Conservation (phyloP, 1,139 yeast species). For the Sugiyamaella paludigena region DNA sequence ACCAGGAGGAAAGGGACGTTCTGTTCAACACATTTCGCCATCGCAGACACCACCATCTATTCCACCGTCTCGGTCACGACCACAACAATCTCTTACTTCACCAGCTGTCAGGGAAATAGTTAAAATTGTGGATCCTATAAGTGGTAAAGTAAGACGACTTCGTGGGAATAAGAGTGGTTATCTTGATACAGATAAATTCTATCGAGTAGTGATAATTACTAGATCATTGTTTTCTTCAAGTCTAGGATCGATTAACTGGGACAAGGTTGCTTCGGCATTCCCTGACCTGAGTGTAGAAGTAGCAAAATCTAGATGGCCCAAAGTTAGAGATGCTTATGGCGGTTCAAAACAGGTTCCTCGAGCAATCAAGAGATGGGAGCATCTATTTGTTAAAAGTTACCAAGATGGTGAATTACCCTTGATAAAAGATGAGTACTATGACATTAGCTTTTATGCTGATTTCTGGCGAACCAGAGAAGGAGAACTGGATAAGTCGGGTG, state of each 20-base stretch:
- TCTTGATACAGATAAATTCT: constrained; percentile 48
- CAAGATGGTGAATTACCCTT: constrained; percentile 48
- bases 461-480: constrained; percentile 58
- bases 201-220: constrained; percentile 61
- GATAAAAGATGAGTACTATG: constrained; percentile 44
- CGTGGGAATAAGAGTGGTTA: constrained; percentile 17
- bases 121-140: constrained; percentile 12
- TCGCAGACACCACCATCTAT: no score
- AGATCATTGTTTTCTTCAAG: constrained; percentile 49
- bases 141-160: constrained; percentile 11
- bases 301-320: constrained; percentile 60
- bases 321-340: constrained; percentile 56
- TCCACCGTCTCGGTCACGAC: no score
- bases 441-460: constrained; percentile 49
- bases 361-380: constrained; percentile 60
- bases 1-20: no score
- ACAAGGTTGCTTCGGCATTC: constrained; percentile 49
- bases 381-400: constrained; percentile 51
- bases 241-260: constrained; percentile 54
- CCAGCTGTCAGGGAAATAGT: no score
- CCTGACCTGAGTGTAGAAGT: constrained; percentile 40
- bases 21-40: no score
- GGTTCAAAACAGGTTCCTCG: constrained; percentile 49
- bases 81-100: not conserved
- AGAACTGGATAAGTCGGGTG: constrained; percentile 29